These are phyloP conservation scores for Ramichloridium luteum DNA, from an alignment of 2,329 filamentous ascomycete species.

Conservation along the genomic window DNA sequence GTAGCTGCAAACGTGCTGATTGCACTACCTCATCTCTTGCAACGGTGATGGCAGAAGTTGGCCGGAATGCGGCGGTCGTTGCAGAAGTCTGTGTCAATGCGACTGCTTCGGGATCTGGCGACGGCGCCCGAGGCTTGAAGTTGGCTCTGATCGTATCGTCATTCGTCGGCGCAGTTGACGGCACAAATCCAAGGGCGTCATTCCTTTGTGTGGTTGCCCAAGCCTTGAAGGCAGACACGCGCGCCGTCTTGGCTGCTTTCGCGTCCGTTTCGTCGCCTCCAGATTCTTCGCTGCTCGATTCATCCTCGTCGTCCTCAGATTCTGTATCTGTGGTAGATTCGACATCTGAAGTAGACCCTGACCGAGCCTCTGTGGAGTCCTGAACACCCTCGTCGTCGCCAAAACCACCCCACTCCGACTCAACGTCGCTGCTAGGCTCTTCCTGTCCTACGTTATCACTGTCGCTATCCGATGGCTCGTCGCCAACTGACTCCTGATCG, in stretches of 20 bases:
- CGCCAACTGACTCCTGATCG: slow-evolving; percentile 25
- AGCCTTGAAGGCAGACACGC: slow-evolving; percentile 69
- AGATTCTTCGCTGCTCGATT: background rate
- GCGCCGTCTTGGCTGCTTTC: slow-evolving; percentile 23
- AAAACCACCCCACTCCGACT: slow-evolving; percentile 16
- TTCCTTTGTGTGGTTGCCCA: slow-evolving; percentile 87
- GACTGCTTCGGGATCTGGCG: slow-evolving; percentile 57
- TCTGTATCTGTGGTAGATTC: slow-evolving; percentile 15
- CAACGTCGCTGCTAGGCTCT: slow-evolving; percentile 18
- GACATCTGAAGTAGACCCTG: too few relatives aligned
- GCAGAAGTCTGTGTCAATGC: slow-evolving; percentile 47
- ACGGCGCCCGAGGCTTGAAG: slow-evolving; percentile 55
- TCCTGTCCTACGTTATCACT: slow-evolving; percentile 4
- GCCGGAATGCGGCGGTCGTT: slow-evolving; percentile 45
- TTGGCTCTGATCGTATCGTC: slow-evolving; percentile 36
- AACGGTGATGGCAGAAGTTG: slow-evolving; percentile 64
- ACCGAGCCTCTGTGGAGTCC: background rate
- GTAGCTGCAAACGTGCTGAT: slow-evolving; percentile 62
- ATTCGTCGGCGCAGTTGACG: slow-evolving; percentile 32
- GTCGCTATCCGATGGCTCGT: slow-evolving; percentile 4
- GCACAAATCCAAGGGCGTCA: slow-evolving; percentile 59
- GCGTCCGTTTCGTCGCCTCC: slow-evolving; percentile 18
- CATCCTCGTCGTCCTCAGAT: slow-evolving; percentile 10
- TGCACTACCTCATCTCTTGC: slow-evolving; percentile 62
- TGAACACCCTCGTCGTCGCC: slow-evolving; percentile 20